phyloP scores from a whole-genome alignment of 106 monocot genomes.

The Dendrobium catenatum region DNA sequence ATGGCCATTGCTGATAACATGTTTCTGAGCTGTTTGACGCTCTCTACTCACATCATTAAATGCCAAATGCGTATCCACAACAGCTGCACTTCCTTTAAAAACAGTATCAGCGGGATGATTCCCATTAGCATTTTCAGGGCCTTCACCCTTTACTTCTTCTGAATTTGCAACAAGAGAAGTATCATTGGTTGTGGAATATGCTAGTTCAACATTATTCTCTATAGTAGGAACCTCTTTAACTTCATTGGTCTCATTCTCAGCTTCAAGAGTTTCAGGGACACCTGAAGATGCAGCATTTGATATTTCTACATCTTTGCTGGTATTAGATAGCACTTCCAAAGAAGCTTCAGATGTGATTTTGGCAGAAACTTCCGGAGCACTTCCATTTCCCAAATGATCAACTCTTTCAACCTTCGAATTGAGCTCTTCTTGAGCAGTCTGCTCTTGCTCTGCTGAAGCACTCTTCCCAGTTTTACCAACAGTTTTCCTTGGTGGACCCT shows the following conservation, averaged over 20 bases:
- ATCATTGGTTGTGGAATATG: conserved; percentile 15
- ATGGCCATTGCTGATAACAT: conserved; percentile 10
- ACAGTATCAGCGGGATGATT: conserved; percentile 17
- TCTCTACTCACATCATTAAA: conserved; percentile 23
- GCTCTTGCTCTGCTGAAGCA: conserved; percentile 14
- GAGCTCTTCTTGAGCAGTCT: conserved; percentile 15
- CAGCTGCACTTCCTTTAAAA: conserved; percentile 18
- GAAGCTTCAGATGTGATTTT: conserved; percentile 13
- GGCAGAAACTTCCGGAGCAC: conserved; percentile 11
- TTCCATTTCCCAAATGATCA: conserved; percentile 17
- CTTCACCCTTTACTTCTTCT: conserved; percentile 17
- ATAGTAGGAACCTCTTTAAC: conserved; percentile 21
- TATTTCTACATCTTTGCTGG: conserved; percentile 12
- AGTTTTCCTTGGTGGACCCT: conserved; percentile 38
- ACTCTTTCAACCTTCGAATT: conserved; percentile 26
- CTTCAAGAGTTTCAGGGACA: conserved; percentile 16
- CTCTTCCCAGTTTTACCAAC: conserved; percentile 14
- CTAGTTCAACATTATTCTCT: conserved; percentile 20
- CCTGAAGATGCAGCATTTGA: conserved; percentile 9
- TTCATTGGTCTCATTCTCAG: conserved; percentile 18
- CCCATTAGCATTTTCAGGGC: conserved; percentile 14
- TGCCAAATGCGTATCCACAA: conserved; percentile 15
- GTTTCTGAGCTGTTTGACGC: conserved; percentile 26
- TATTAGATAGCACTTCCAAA: conserved; percentile 16
- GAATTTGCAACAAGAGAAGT: conserved; percentile 6